Conservation (phyloP, 164 flowering plant genomes). For the Liriodendron chinense region DNA sequence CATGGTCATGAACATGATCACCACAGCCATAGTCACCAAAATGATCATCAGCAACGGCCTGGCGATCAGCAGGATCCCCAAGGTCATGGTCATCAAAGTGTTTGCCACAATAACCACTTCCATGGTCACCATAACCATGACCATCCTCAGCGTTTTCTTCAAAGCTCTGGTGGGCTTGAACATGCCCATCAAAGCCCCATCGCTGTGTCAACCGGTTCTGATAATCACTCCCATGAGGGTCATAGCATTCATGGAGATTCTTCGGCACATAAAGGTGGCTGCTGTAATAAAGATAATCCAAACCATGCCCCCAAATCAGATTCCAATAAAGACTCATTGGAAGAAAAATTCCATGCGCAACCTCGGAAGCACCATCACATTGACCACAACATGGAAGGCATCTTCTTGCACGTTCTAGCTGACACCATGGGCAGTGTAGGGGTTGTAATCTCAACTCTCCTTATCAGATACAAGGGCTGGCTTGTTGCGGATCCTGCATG, state of each 20-base stretch:
- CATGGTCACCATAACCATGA: slow-evolving; percentile 13
- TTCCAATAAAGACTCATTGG: slow-evolving; percentile 7
- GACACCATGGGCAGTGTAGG: slow-evolving; percentile 99
- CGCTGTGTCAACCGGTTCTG: slow-evolving; percentile 14
- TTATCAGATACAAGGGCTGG: slow-evolving; percentile 94
- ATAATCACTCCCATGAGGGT: slow-evolving; percentile 17
- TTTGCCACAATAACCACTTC: slow-evolving; percentile 18
- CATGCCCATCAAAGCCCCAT: slow-evolving; percentile 6
- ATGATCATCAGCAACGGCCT: slow-evolving; percentile 1
- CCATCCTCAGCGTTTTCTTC: not conserved
- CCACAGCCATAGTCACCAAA: slow-evolving; percentile 15
- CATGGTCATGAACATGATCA: slow-evolving; percentile 1
- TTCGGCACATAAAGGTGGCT: slow-evolving; percentile 14
- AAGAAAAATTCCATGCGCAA: slow-evolving; percentile 22
- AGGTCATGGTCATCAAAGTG: slow-evolving; percentile 21
- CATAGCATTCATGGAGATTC: slow-evolving; percentile 7
- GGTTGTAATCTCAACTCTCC: slow-evolving; percentile 89
- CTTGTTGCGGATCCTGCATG: slow-evolving; percentile 90
- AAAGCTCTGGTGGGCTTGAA: slow-evolving; percentile 3
- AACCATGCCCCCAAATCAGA: slow-evolving; percentile 13
- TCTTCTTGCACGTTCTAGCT: slow-evolving; percentile 91
- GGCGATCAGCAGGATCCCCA: slow-evolving; percentile 11
- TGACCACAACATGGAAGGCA: slow-evolving; percentile 99
- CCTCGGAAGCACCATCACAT: slow-evolving; percentile 58
- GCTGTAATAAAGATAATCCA: slow-evolving; percentile 9